phyloP scores from a whole-genome alignment of 2,329 filamentous ascomycete species.

The Malbranchea cinnamomea region DNA sequence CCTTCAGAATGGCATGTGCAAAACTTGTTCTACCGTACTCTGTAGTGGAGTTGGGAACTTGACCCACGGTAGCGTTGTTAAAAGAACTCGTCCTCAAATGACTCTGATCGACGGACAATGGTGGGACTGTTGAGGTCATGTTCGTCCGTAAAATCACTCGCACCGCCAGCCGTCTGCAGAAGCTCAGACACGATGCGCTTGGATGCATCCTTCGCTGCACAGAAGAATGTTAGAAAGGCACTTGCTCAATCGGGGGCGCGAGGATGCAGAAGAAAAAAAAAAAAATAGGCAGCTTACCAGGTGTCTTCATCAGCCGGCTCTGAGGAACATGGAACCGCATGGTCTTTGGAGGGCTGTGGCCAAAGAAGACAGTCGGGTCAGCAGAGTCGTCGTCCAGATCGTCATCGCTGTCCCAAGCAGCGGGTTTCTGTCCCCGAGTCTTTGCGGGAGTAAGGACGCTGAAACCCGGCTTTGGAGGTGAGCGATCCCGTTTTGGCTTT shows the following conservation, averaged over 20 bases:
- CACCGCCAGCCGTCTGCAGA: constrained; percentile 26
- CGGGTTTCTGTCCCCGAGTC: constrained; percentile 23
- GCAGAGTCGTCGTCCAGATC: constrained; percentile 43
- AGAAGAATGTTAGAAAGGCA: background rate
- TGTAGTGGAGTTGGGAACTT: too few relatives aligned
- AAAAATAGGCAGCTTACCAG: constrained; percentile 20
- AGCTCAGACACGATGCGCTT: constrained; percentile 35
- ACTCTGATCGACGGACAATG: constrained; percentile 26
- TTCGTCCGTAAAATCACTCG: constrained; percentile 17
- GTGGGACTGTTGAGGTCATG: constrained; percentile 28
- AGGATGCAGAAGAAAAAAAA: background rate
- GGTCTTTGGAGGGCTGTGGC: constrained; percentile 76
- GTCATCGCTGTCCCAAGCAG: constrained; percentile 57
- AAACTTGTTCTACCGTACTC: too few relatives aligned
- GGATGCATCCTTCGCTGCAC: constrained; percentile 34
- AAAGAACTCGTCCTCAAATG: constrained; percentile 34
- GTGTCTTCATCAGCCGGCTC: constrained; percentile 33
- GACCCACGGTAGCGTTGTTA: constrained; percentile 14
- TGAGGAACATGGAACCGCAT: constrained; percentile 39
- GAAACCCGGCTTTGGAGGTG: constrained; percentile 59
- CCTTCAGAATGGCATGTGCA: too few relatives aligned
- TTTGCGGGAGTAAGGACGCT: constrained; percentile 65
- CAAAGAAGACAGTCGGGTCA: constrained; percentile 44
- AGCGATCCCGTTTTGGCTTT: constrained; percentile 38
- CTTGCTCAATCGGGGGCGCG: background rate